phyloP scores from a whole-genome alignment of 768 basidiomycete genomes.

The Tulasnella sp. region DNA sequence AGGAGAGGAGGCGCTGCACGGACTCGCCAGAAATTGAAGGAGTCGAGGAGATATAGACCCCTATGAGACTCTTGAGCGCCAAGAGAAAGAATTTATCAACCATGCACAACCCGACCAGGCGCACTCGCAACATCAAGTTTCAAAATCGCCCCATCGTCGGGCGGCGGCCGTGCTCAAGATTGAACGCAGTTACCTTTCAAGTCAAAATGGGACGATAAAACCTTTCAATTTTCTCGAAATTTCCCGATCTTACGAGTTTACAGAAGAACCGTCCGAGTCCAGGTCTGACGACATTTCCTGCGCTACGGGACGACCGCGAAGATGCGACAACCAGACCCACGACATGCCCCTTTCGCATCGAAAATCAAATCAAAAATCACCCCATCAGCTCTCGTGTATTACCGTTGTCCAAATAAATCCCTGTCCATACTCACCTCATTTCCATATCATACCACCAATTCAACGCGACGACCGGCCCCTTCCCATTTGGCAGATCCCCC shows the following conservation, averaged over 20 bases:
- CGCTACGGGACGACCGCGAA: neutral
- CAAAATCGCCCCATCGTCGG: too few relatives aligned
- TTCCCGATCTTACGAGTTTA: neutral
- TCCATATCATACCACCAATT: constrained; percentile 91
- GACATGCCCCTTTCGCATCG: neutral
- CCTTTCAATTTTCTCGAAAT: neutral
- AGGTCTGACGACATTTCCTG: neutral
- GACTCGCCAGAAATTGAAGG: too few relatives aligned
- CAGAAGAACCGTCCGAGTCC: neutral
- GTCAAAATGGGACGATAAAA: neutral
- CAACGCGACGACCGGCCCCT: constrained; percentile 39
- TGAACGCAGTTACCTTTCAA: neutral
- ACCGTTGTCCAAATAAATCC: neutral
- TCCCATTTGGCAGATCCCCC: constrained; percentile 25
- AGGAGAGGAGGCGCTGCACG: too few relatives aligned
- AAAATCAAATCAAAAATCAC: neutral
- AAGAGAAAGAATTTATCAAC: too few relatives aligned
- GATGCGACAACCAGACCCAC: constrained; percentile 6
- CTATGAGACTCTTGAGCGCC: too few relatives aligned
- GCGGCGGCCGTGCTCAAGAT: too few relatives aligned
- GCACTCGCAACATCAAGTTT: neutral
- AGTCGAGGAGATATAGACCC: too few relatives aligned
- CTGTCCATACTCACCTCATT: constrained; percentile 47
- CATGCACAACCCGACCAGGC: neutral
- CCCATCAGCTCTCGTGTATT: neutral